Conservation (phyloP, 148 eudicot species). For the Chenopodium berlandieri region DNA sequence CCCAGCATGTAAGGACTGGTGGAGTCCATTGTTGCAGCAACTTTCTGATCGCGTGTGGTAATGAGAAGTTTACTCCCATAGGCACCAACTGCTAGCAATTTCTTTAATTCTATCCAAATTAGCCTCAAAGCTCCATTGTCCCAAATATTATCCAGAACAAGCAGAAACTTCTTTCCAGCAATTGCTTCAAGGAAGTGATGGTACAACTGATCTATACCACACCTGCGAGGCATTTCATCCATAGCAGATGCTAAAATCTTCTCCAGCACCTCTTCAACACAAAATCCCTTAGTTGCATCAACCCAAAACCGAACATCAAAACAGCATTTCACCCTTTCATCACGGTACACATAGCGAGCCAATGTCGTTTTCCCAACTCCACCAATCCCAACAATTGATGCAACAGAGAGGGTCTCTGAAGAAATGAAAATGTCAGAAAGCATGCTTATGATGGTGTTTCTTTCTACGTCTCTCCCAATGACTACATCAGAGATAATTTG, state of each 20-base stretch:
- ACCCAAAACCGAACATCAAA: conserved; percentile 12
- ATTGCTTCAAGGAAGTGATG: background rate
- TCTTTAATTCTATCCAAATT: background rate
- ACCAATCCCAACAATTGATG: conserved; percentile 19
- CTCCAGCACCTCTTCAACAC: background rate
- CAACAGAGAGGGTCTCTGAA: background rate
- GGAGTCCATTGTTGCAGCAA: background rate
- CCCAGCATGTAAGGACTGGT: background rate
- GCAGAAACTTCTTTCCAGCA: conserved; percentile 2
- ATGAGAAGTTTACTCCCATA: background rate
- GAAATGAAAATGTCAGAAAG: background rate
- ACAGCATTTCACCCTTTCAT: background rate
- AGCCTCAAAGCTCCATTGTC: background rate
- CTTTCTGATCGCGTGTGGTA: background rate
- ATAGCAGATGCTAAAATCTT: background rate
- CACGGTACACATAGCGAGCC: background rate
- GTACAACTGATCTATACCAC: background rate
- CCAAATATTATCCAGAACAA: conserved; percentile 18
- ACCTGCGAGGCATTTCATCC: background rate
- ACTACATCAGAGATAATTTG: background rate
- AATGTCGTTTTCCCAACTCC: conserved; percentile 12
- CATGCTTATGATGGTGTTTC: background rate
- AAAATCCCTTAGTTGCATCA: background rate
- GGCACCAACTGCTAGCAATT: background rate
- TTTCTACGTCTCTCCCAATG: conserved; percentile 12